Evolutionary conservation across 441 rosid genomes (phyloP).

Genomic region (Eutrema salsugineum): DNA sequence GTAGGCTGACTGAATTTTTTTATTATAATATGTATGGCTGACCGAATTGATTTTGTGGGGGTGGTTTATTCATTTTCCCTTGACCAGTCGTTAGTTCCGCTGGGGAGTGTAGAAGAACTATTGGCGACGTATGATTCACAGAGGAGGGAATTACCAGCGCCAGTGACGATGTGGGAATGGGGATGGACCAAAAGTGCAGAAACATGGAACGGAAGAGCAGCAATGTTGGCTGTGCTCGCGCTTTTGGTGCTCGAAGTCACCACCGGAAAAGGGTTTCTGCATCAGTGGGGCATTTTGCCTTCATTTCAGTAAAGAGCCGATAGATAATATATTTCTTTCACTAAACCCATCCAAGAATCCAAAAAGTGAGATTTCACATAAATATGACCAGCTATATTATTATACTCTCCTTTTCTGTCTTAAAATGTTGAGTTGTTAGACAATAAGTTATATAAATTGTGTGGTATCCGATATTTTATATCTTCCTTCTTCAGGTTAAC

Average conservation of each 20-base stretch:
- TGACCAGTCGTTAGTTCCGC: slow-evolving; percentile 93
- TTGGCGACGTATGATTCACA: slow-evolving; percentile 89
- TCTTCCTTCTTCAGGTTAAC: too few relatives aligned
- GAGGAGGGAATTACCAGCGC: slow-evolving; percentile 84
- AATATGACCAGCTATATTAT: slow-evolving; percentile 3
- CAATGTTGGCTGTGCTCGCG: slow-evolving; percentile 94
- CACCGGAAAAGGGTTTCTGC: slow-evolving; percentile 93
- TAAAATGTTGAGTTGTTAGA: slow-evolving; percentile 9
- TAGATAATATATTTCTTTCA: neutral
- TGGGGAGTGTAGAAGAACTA: slow-evolving; percentile 89
- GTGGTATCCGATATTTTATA: too few relatives aligned
- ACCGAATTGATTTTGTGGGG: neutral
- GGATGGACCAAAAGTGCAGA: slow-evolving; percentile 99
- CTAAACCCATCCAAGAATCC: slow-evolving; percentile 7
- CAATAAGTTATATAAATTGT: too few relatives aligned
- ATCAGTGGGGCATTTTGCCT: slow-evolving; percentile 88
- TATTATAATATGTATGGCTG: neutral
- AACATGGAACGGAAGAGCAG: slow-evolving; percentile 99
- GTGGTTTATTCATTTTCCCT: neutral
- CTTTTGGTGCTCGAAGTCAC: slow-evolving; percentile 85
- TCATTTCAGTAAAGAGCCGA: slow-evolving; percentile 28
- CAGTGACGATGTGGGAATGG: slow-evolving; percentile 97
- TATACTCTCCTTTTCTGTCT: neutral
- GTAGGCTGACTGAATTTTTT: neutral
- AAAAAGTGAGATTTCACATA: neutral